Percentiles rank a stretch among this genome's conserved stretches.
These are phyloP conservation scores for Dacryopinax primogenitus DNA, from an alignment of 768 basidiomycete genomes.

Conservation along the genomic window DNA sequence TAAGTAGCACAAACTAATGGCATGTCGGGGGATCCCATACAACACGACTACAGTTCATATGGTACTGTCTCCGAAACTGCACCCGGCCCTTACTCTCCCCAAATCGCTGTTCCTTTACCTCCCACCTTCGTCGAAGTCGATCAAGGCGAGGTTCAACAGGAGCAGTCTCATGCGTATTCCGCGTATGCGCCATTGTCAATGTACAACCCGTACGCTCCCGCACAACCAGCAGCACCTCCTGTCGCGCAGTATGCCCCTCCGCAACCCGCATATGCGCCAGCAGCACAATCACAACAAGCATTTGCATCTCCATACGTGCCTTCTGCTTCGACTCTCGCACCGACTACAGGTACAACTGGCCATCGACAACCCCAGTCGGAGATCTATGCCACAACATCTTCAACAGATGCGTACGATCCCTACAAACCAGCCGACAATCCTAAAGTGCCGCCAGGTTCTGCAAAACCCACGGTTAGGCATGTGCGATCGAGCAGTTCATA, in stretches of 20 bases:
- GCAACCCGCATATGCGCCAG: background rate
- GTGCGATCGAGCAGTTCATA: conserved; percentile 4
- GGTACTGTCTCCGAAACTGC: background rate
- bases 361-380: conserved; percentile 10
- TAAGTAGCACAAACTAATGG: background rate
- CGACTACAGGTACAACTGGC: background rate
- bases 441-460: background rate
- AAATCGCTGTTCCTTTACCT: background rate
- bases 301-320: background rate
- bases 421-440: conserved; percentile 17
- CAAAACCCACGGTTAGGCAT: background rate
- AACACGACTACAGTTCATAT: background rate
- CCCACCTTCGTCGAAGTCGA: conserved; percentile 4
- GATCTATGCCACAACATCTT: conserved; percentile 20
- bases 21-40: background rate
- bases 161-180: background rate
- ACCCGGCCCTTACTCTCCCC: conserved; percentile 10
- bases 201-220: conserved; percentile 9
- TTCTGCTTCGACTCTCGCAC: background rate
- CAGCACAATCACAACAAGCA: background rate
- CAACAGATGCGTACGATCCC: conserved; percentile 16
- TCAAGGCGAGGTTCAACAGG: too few species aligned
- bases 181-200: conserved; percentile 2
- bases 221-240: conserved; percentile 21
- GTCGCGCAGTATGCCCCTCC: conserved; percentile 17